phyloP scores from a whole-genome alignment of 2,329 filamentous ascomycete genomes.

The Talaromyces amestolkiae region DNA sequence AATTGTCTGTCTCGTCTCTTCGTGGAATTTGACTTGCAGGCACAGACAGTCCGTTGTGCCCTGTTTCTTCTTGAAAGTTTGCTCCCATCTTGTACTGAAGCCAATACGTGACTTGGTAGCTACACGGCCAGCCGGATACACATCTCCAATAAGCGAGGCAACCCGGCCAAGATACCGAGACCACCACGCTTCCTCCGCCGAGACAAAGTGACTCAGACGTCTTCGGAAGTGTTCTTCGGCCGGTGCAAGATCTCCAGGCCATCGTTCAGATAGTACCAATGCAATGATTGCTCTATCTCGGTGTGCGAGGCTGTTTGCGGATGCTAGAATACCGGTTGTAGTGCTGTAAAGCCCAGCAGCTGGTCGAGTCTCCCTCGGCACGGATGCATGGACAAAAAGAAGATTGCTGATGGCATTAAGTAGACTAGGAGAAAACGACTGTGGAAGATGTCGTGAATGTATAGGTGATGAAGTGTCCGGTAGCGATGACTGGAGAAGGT shows the following conservation, averaged over 20 bases:
- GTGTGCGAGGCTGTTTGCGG: constrained; percentile 72
- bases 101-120: constrained; percentile 35
- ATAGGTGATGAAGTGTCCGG: constrained; percentile 35
- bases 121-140: constrained; percentile 60
- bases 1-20: constrained; percentile 36
- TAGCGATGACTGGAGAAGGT: constrained; percentile 50
- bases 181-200: constrained; percentile 62
- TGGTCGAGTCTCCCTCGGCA: constrained; percentile 57
- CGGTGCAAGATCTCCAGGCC: constrained; percentile 64
- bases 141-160: constrained; percentile 54
- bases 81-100: constrained; percentile 44
- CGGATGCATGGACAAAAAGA: constrained; percentile 53
- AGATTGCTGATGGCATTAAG: constrained; percentile 59
- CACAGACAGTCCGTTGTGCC: constrained; percentile 43
- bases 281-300: constrained; percentile 67
- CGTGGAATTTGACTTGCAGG: constrained; percentile 46
- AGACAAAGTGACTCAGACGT: constrained; percentile 54
- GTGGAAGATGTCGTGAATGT: constrained; percentile 32
- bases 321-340: constrained; percentile 64
- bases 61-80: constrained; percentile 40
- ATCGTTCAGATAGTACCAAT: constrained; percentile 69
- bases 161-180: constrained; percentile 62
- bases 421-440: constrained; percentile 47
- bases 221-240: constrained; percentile 56
- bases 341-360: constrained; percentile 71